Conservation (phyloP, 2,329 filamentous ascomycete species). For the Bipolaris sorokiniana region DNA sequence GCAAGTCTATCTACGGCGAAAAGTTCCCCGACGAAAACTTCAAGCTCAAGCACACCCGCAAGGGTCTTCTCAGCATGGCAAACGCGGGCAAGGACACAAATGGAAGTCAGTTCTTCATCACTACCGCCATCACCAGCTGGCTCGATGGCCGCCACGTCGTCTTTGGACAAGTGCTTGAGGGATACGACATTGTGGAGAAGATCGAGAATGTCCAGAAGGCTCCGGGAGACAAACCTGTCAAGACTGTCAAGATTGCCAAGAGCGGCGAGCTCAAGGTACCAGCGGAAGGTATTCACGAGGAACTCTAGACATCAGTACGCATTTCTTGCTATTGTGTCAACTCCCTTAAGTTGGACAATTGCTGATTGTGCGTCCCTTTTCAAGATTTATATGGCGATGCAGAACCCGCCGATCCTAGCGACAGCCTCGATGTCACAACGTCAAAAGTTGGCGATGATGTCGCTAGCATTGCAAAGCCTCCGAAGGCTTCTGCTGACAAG, state of each 20-base stretch:
- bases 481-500: conserved; percentile 22
- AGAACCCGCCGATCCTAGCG: conserved; percentile 49
- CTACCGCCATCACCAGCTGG: conserved; percentile 80
- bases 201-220: conserved; percentile 75
- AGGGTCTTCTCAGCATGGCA: conserved; percentile 74
- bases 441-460: conserved; percentile 30
- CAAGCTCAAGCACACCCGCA: conserved; percentile 90
- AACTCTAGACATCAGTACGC: conserved; percentile 68
- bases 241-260: conserved; percentile 77
- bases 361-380: conserved; percentile 51
- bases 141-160: conserved; percentile 85
- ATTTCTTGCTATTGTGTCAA: conserved; percentile 19
- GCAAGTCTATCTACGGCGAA: conserved; percentile 85
- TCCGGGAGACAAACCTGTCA: conserved; percentile 70
- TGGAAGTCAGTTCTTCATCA: conserved; percentile 85
- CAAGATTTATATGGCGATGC: conserved; percentile 55
- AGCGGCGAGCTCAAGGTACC: conserved; percentile 83
- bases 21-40: conserved; percentile 93
- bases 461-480: conserved; percentile 33
- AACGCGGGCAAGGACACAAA: conserved; percentile 77
- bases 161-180: conserved; percentile 87
- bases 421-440: conserved; percentile 52
- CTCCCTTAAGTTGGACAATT: conserved; percentile 43
- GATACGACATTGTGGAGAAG: conserved; percentile 78
- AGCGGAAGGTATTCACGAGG: conserved; percentile 90